Evolutionary conservation across 2,329 filamentous ascomycete species (phyloP), one percentile per base, ranked within the genome.

Genomic region (Penicillium sp.): DNA sequence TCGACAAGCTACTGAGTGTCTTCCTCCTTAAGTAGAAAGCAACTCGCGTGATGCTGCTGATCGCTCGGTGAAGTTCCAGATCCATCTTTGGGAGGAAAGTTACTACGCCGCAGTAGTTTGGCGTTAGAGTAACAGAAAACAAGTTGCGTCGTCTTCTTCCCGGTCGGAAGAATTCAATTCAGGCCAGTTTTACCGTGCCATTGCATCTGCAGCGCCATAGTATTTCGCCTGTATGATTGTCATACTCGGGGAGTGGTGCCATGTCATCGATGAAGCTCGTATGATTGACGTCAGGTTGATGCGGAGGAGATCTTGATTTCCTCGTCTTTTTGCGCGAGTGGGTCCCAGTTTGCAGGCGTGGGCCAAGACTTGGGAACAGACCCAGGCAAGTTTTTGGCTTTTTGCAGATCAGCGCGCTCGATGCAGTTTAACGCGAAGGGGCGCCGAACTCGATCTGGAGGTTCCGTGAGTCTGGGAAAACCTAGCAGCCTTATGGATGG

Each of bases 341-440:
- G 22, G 47, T 2, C 45, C 24, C 45, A 57, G 30, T 33, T 57
- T 55, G 44, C 53, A 35, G 10, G 37, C 15, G 42, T 61, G 57
- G 56, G 66, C 66, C 66, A 68, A 68, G 66, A 56, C 17, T 65
- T 62, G 61, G 61, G 66, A 57, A 17, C 19, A 38, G 44, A 56
- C 24, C 61, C 28, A 19, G 19, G 19, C 33, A 53, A 40, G 38
- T 49, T 38, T 42, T 56, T 56, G 67, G 37, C 35, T 49, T 38
- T 42, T 56, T 56, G 67, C 60, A 58, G 65, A 69, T 68, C 65
- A 40, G 19, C 24, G 40, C 12, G 37, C 42, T 64, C 62, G 56
- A 65, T 64, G 61, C 28, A 54, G 64, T 54, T 56, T 61, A 63
- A 59, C 44, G 58, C n/a, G 37, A 37, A 53, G 55, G 45, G 44